Percentiles rank a stretch among this genome's conserved stretches.
Evolutionary conservation across 2,329 filamentous ascomycete species (phyloP).

Genomic region (Colletotrichum sp.): DNA sequence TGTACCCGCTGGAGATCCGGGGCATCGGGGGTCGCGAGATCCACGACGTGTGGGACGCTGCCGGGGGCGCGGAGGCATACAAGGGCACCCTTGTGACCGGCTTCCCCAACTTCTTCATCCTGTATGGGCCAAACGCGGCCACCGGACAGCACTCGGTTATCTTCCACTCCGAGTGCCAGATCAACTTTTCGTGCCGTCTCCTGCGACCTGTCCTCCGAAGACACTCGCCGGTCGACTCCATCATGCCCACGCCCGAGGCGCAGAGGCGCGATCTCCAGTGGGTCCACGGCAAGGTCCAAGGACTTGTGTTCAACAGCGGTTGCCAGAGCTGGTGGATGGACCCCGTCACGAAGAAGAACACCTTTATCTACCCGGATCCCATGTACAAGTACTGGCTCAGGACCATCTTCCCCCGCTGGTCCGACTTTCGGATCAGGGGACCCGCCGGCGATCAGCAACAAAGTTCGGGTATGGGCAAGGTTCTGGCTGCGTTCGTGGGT

Average conservation of each 20-base stretch:
- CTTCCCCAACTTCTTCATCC: background rate
- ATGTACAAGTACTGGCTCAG: slow-evolving; percentile 28
- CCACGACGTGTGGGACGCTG: background rate
- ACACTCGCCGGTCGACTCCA: background rate
- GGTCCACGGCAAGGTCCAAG: background rate
- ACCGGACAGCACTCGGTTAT: background rate
- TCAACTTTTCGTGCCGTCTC: background rate
- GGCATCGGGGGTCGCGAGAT: background rate
- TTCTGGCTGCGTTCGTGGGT: no score
- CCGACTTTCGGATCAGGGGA: slow-evolving; percentile 33
- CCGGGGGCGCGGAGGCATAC: background rate
- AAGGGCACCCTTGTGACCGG: background rate
- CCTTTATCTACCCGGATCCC: background rate
- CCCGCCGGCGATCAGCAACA: no score
- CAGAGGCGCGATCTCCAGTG: background rate
- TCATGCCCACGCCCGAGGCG: background rate
- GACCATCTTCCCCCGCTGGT: slow-evolving; percentile 46
- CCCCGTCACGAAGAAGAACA: background rate
- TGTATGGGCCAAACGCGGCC: background rate
- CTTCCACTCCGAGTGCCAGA: slow-evolving; percentile 6
- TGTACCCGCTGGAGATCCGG: background rate
- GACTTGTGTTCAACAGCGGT: background rate
- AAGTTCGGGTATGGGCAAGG: no score
- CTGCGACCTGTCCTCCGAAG: background rate
- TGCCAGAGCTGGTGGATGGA: slow-evolving; percentile 4